Base-by-base conservation (phyloP, 768 basidiomycete genomes). In the Atractiella rhizophila region DNA sequence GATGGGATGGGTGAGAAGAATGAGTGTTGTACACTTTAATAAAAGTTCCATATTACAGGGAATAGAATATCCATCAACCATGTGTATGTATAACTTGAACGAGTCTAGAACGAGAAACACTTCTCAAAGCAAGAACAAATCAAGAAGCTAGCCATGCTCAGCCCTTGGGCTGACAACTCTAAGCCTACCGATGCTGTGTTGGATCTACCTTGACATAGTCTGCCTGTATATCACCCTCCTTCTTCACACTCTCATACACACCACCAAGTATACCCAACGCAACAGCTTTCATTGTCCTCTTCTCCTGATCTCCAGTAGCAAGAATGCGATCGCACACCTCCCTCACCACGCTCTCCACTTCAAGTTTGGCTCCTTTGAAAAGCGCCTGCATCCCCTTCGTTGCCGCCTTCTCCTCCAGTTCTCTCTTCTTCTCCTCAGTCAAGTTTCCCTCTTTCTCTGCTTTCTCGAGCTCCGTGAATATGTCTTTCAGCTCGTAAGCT, bases 341-440 rank as follows among this genome's bases (percentile, higher is more conserved):
- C 13, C 82, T 72, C 5, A 88, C 60, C 29, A 88, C 70, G 4
- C 79, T 80, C 55, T 88, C 81, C 40, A 86, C 68, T 56, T 88
- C 82, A 21, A 88, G 72, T 57, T 85, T 86, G 15, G 82, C 72
- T 4, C 82, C 82, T 66, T 85, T 86, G 68, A 86, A 86, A 24
- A 86, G 60, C 1, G 82, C 80, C 51, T 82, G 78, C 1, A 86
- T 57, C 11, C 80, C 83, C 41, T 48, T 86, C 63, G 86, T 82
- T 0, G 83, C 82, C 1, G 83, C 83, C 52, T 82, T 77, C 50
- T 86, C 83, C 54, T 88, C 83, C 1, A 88, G 61, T 42, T 72
- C 69, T 55, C 68, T 71, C 61, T 71, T 74, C 60, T 83, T 78
- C 31, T 82, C 81, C 0, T 74, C 69, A 23, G 62, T 64, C 29